Conservation (phyloP, 768 basidiomycete species). For the Multifurca ochricompacta region DNA sequence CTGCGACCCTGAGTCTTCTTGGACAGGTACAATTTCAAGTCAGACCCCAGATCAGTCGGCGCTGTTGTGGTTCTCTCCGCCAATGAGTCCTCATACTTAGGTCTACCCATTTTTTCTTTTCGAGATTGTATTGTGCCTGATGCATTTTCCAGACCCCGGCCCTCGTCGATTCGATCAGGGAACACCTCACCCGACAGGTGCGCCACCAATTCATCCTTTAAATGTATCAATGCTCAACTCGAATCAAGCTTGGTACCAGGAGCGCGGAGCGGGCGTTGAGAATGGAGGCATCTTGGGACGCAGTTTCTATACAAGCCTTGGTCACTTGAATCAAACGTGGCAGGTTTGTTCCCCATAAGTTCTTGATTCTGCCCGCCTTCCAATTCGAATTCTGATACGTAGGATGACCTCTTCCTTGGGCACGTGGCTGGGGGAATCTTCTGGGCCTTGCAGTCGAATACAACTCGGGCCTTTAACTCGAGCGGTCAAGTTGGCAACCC, state of each 20-base stretch:
- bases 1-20: not conserved
- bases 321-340: conserved; percentile 77
- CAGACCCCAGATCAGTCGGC: conserved; percentile 38
- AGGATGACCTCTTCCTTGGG: conserved; percentile 61
- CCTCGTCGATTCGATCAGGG: conserved; percentile 55
- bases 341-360: conserved; percentile 35
- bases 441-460: conserved; percentile 65
- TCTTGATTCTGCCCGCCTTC: not conserved
- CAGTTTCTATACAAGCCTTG: conserved; percentile 79
- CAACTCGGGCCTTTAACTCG: conserved; percentile 59
- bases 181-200: conserved; percentile 70
- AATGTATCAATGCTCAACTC: not conserved
- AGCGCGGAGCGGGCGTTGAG: conserved; percentile 59
- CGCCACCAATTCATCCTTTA: conserved; percentile 16
- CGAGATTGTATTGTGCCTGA: conserved; percentile 20
- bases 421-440: conserved; percentile 71
- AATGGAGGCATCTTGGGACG: conserved; percentile 47
- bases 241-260: conserved; percentile 75
- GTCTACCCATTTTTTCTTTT: conserved; percentile 22
- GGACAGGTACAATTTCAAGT: conserved; percentile 38
- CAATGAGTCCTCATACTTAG: conserved; percentile 36
- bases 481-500: conserved; percentile 52
- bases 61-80: conserved; percentile 40
- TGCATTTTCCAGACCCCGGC: conserved; percentile 34
- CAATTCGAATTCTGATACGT: not conserved